Evolutionary conservation across 2,329 filamentous ascomycete species (phyloP), one percentile per base, ranked within the genome.

Genomic region (Drechslerella coelobrocha): DNA sequence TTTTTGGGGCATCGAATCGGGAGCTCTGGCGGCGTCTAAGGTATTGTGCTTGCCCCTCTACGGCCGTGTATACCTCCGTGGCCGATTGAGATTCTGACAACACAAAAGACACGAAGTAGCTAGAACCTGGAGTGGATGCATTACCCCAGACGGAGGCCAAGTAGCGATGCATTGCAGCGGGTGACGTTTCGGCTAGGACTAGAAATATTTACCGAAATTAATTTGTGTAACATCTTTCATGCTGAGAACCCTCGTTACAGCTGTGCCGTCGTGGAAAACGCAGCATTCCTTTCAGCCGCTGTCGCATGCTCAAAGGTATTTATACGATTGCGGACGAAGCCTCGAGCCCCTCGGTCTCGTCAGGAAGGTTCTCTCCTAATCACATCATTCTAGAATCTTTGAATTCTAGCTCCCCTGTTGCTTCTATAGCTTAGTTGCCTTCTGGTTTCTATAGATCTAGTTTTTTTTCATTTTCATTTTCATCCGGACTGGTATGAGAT

Each of bases 51-150:
- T 39, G 17, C 12, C 12, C 12, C 34, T 4, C 4, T 39, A 39
- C 17, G 12, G 34, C 34, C 5, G 21, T 17, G 34, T 26, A 29
- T 37, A 39, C 21, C 3, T 26, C 34, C 8, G n/a, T 26, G 6
- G 19, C 21, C 26, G 10, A 19, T 43, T 23, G 26, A 31, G 26
- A 29, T 19, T 34, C 53, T 53, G 60, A 62, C 60, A 62, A 62
- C 60, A 50, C 60, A 62, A 62, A 62, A 47, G 59, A 61, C 59
- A 61, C 23, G 47, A n/a, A n/a, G n/a, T n/a, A n/a, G n/a, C n/a
- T n/a, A n/a, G n/a, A n/a, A n/a, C n/a, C n/a, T n/a, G n/a, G n/a
- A n/a, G n/a, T n/a, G n/a, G n/a, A n/a, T 62, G 60, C 60, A 55
- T 26, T 62, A 62, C 60, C 60, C 60, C 50, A 55, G 60, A 43